These are phyloP conservation scores for Tolypocladium capitatum DNA, from an alignment of 2,329 filamentous ascomycete species.

Conservation along the genomic window DNA sequence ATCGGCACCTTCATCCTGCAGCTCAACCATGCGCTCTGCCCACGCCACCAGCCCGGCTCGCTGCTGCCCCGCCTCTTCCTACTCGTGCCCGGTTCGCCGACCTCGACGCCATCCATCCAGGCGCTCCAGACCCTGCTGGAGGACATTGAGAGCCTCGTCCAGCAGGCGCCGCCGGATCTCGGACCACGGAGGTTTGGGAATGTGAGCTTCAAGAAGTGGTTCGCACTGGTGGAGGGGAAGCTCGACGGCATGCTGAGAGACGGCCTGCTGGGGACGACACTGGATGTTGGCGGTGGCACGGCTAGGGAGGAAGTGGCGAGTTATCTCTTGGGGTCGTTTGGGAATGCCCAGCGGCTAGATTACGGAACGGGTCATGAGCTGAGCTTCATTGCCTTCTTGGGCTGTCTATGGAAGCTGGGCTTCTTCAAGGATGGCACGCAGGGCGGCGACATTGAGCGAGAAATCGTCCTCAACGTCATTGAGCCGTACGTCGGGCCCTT, in stretches of 20 bases:
- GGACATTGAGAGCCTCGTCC: conserved; percentile 52
- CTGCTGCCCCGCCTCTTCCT: conserved; percentile 25
- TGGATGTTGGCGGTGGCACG: conserved; percentile 21
- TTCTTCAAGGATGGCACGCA: conserved; percentile 49
- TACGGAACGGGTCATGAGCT: conserved; percentile 95
- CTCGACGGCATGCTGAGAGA: conserved; percentile 24
- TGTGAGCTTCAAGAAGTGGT: conserved; percentile 77
- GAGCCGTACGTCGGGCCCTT: conserved; percentile 47
- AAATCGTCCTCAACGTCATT: conserved; percentile 68
- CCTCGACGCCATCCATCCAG: conserved; percentile 39
- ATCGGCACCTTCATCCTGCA: conserved; percentile 81
- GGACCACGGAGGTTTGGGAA: conserved; percentile 89
- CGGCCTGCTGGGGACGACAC: conserved; percentile 15
- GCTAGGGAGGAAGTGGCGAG: conserved; percentile 55
- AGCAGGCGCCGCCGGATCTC: conserved; percentile 68
- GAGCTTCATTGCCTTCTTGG: conserved; percentile 86
- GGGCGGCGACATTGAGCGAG: conserved; percentile 53
- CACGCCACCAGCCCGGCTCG: conserved; percentile 35
- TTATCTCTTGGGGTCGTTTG: conserved; percentile 78
- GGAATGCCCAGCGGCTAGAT: conserved; percentile 77
- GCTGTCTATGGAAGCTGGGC: conserved; percentile 79
- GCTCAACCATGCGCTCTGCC: conserved; percentile 77
- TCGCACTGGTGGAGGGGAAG: conserved; percentile 50
- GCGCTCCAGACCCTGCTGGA: conserved; percentile 54
- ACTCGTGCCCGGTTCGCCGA: conserved; percentile 24